Conservation (phyloP, 2,329 filamentous ascomycete genomes). For the Claviceps sp. region DNA sequence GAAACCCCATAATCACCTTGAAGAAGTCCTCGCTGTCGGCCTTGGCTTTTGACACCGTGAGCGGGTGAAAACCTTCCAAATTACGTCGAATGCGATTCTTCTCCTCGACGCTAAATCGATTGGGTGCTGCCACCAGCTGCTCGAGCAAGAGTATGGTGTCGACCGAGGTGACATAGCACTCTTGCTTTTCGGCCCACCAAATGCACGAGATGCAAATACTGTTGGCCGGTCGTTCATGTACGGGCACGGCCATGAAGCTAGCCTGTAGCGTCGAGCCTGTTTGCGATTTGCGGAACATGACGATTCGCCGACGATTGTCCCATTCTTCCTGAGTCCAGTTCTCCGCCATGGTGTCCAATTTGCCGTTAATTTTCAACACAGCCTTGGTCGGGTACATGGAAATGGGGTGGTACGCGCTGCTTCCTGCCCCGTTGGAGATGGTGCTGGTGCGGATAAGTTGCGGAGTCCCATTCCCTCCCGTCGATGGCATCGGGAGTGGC, state of each 20-base stretch:
- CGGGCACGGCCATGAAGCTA: slow-evolving; percentile 64
- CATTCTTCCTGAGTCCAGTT: slow-evolving; percentile 76
- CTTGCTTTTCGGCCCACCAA: slow-evolving; percentile 82
- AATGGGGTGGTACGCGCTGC: slow-evolving; percentile 58
- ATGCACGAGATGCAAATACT: slow-evolving; percentile 97
- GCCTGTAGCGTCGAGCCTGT: slow-evolving; percentile 68
- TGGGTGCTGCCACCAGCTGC: slow-evolving; percentile 61
- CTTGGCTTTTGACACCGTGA: slow-evolving; percentile 89
- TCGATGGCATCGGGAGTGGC: slow-evolving; percentile 33
- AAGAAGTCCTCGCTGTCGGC: slow-evolving; percentile 92
- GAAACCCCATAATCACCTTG: slow-evolving; percentile 97
- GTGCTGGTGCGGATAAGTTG: slow-evolving; percentile 45
- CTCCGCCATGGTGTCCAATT: slow-evolving; percentile 71
- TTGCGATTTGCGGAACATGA: slow-evolving; percentile 78
- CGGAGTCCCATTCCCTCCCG: slow-evolving; percentile 24
- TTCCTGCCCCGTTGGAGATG: slow-evolving; percentile 24
- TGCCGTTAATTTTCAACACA: slow-evolving; percentile 69
- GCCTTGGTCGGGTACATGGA: slow-evolving; percentile 76
- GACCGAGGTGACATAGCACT: slow-evolving; percentile 90
- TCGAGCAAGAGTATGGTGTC: slow-evolving; percentile 95
- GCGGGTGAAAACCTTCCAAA: slow-evolving; percentile 81
- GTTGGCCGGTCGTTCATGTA: slow-evolving; percentile 66
- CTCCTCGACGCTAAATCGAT: slow-evolving; percentile 87
- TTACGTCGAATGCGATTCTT: slow-evolving; percentile 97
- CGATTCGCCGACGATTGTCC: slow-evolving; percentile 65